A percentile compares a stretch with the other conserved stretches of the same genome.
Evolutionary conservation across 495 filamentous ascomycete species (phyloP).

Genomic region (Eremomyces bilateralis): DNA sequence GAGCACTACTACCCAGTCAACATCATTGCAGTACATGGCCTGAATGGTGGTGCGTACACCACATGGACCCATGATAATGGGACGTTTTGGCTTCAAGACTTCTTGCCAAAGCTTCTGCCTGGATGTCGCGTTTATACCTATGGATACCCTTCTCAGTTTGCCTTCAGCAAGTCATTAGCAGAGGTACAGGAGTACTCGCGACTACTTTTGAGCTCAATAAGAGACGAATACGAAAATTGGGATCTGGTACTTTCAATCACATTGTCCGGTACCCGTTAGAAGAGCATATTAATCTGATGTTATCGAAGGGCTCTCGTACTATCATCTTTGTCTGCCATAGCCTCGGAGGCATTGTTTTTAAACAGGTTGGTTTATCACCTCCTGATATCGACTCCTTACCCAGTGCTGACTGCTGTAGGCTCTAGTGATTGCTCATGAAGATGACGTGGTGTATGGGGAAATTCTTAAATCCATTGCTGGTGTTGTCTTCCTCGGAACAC

Average conservation of each 20-base stretch:
- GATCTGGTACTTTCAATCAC: too few relatives aligned
- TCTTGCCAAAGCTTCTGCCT: constrained; percentile 8
- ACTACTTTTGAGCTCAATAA: too few relatives aligned
- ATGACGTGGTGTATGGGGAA: constrained; percentile 4
- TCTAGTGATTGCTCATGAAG: not conserved
- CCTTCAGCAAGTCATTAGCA: constrained; percentile 6
- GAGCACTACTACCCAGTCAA: constrained; percentile 6
- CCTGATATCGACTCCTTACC: not conserved
- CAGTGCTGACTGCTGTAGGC: not conserved
- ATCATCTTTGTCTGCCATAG: constrained; percentile 13
- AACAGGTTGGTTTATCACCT: constrained; percentile 8
- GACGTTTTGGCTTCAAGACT: constrained; percentile 8
- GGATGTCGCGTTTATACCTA: constrained; percentile 8
- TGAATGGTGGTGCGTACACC: constrained; percentile 6
- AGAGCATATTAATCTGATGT: too few relatives aligned
- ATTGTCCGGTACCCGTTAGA: too few relatives aligned
- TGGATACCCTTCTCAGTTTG: constrained; percentile 8
- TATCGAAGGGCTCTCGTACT: too few relatives aligned
- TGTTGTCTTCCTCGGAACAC: constrained; percentile 11
- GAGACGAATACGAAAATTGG: too few relatives aligned
- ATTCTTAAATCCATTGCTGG: not conserved
- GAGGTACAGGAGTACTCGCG: constrained; percentile 6
- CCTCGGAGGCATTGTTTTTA: constrained; percentile 11
- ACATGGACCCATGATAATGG: constrained; percentile 12
- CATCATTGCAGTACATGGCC: constrained; percentile 12